Base-by-base conservation (phyloP, 495 filamentous ascomycete species). In the Cryomyces antarcticus region DNA sequence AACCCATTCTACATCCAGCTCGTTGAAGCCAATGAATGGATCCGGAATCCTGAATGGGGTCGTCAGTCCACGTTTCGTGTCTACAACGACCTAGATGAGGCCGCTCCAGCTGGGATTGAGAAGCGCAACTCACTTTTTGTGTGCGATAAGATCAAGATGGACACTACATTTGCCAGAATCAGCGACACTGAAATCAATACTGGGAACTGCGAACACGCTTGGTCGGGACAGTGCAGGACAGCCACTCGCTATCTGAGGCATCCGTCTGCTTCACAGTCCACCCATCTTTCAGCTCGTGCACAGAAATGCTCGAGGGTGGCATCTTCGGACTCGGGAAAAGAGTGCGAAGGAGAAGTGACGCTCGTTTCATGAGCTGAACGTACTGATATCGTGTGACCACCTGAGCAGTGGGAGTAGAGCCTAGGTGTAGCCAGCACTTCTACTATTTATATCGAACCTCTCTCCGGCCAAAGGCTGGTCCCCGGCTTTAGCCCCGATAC, bases 21-120 rank as follows among this genome's bases (percentile, higher is more conserved):
- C 57, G 47, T 60, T 62, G 51, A 57, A 57, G 5, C 51, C 58
- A 9, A 60, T 41, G 44, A 60, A 60, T 10, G 58, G 58, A 41
- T 62, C 58, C 6, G 54, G 55, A 35, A 62, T 62, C 36, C 58
- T 61, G 43, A 24, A 24, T 24, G 2, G 17, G 17, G 2, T 43
- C 43, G 45, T 33, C 11, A 6, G 7, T 29, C 17, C 13, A 31
- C 33, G 7, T 38, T 50, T 43, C 46, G 45, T 46, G 31, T 52
- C n/a, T 34, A 33, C 3, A 9, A 35, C 33, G 33, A 12, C 33
- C 12, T 35, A 12, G 7, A 35, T 9, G 1, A 12, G 9, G 33
- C 12, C 17, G 2, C 17, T 24, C 17, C 17, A 24, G 17, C 17
- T 24, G 17, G 2, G 17, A 24, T 24, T 24, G 17, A 24, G 17